Conservation (phyloP, 345 rosid genomes). For the Schrenkiella parvula region DNA sequence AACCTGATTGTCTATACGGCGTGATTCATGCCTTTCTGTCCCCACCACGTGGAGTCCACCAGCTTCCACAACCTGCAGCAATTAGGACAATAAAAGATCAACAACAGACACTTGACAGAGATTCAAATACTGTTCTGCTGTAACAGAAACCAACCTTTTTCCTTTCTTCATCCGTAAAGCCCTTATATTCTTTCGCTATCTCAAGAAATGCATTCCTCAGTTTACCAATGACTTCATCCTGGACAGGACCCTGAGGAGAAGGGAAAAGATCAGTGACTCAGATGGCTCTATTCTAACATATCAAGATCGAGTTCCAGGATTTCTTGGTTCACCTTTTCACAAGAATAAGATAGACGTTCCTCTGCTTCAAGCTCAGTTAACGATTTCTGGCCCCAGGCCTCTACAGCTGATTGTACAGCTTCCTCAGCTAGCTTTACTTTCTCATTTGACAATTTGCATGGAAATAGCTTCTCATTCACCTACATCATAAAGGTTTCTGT, state of each 20-base stretch:
- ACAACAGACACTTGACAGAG: background rate
- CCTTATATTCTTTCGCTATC: conserved; percentile 72
- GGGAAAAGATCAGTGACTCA: background rate
- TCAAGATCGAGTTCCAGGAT: background rate
- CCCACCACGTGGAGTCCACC: conserved; percentile 98
- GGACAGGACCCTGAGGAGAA: conserved; percentile 69
- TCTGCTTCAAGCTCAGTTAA: conserved; percentile 94
- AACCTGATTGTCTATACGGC: conserved; percentile 94
- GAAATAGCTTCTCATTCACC: conserved; percentile 89
- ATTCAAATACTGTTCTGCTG: conserved; percentile 10
- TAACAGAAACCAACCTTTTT: conserved; percentile 49
- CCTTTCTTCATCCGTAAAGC: conserved; percentile 83
- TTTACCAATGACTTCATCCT: conserved; percentile 84
- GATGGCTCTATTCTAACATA: background rate
- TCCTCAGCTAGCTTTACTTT: conserved; percentile 72
- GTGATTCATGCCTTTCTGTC: conserved; percentile 93
- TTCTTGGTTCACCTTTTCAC: conserved; percentile 71
- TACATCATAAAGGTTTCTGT: conserved; percentile 25
- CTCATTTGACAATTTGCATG: conserved; percentile 66
- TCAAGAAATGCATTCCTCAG: conserved; percentile 69
- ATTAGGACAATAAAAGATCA: conserved; percentile 14
- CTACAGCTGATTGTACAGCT: conserved; percentile 75
- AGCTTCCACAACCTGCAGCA: conserved; percentile 73
- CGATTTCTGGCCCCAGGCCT: conserved; percentile 82
- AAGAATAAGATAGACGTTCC: conserved; percentile 87